These are phyloP conservation scores for Pythium apleroticum DNA, from an alignment of 352 stramenopile species.

Conservation along the genomic window DNA sequence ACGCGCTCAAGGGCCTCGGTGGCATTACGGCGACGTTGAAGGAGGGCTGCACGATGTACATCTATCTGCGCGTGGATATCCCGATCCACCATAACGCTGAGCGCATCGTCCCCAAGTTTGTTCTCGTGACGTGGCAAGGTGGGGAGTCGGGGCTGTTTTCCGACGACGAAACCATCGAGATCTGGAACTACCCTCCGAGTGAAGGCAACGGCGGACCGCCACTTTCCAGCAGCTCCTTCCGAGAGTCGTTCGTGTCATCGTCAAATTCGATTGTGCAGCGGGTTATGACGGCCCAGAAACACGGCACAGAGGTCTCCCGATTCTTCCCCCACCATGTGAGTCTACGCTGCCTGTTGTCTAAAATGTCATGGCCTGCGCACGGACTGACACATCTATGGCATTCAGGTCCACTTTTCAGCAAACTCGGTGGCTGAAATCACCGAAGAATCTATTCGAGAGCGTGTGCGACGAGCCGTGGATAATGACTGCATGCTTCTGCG, in stretches of 20 bases:
- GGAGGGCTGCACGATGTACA: slow-evolving; percentile 85
- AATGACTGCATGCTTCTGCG: slow-evolving; percentile 87
- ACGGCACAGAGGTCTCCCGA: slow-evolving; percentile 83
- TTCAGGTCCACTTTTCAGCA: slow-evolving; percentile 85
- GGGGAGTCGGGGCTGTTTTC: slow-evolving; percentile 59
- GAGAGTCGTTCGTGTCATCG: slow-evolving; percentile 19
- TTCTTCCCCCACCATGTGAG: slow-evolving; percentile 87
- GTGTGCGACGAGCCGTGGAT: slow-evolving; percentile 77
- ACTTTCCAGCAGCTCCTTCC: slow-evolving; percentile 27
- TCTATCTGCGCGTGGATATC: slow-evolving; percentile 88
- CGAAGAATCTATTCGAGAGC: slow-evolving; percentile 83
- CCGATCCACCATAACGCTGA: slow-evolving; percentile 79
- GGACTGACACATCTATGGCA: background rate
- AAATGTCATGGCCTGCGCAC: background rate
- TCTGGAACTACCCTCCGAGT: slow-evolving; percentile 21
- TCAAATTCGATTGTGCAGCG: slow-evolving; percentile 80
- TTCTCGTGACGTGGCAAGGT: slow-evolving; percentile 85
- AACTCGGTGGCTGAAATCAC: slow-evolving; percentile 75
- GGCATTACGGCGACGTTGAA: slow-evolving; percentile 74
- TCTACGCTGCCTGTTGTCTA: background rate
- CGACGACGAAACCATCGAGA: slow-evolving; percentile 53
- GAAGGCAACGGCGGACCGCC: slow-evolving; percentile 15
- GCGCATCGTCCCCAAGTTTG: slow-evolving; percentile 85
- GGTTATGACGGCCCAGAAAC: slow-evolving; percentile 74
- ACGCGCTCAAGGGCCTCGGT: slow-evolving; percentile 80